A percentile compares a stretch with the other conserved stretches of the same genome.
Evolutionary conservation across 495 filamentous ascomycete species (phyloP).

Genomic region (Aspergillus panamensis): DNA sequence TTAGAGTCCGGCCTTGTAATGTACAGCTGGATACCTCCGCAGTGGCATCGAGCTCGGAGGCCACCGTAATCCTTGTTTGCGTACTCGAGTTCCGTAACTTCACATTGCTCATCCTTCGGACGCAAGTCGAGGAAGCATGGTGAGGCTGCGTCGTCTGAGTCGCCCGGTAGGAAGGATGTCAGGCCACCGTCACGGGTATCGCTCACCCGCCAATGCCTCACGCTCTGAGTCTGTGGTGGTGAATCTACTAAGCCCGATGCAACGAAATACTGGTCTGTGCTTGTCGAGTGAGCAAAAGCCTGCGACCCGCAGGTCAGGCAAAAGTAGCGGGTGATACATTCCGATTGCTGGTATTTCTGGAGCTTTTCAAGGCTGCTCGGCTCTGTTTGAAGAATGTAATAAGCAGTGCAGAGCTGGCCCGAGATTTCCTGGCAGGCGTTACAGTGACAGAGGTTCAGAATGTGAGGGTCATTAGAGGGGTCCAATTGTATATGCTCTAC

Average conservation of each 20-base stretch:
- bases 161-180: constrained; percentile 43
- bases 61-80: constrained; percentile 5
- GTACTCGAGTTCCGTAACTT: neutral
- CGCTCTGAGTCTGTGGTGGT: constrained; percentile 33
- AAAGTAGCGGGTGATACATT: constrained; percentile 56
- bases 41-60: constrained; percentile 41
- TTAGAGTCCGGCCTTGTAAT: constrained; percentile 39
- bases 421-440: constrained; percentile 54
- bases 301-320: constrained; percentile 68
- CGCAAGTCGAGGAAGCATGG: constrained; percentile 22
- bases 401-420: constrained; percentile 56
- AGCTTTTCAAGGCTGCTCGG: constrained; percentile 37
- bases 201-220: constrained; percentile 45
- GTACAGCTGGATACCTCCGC: constrained; percentile 43
- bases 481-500: constrained; percentile 41
- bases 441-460: constrained; percentile 62
- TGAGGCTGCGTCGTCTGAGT: constrained; percentile 10
- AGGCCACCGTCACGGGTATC: constrained; percentile 59
- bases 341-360: constrained; percentile 45
- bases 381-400: constrained; percentile 39
- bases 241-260: constrained; percentile 38
- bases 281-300: constrained; percentile 42
- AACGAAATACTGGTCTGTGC: constrained; percentile 40
- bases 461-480: constrained; percentile 23
- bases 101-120: constrained; percentile 21